Conservation (phyloP, 441 rosid species). For the Breynia disticha region DNA sequence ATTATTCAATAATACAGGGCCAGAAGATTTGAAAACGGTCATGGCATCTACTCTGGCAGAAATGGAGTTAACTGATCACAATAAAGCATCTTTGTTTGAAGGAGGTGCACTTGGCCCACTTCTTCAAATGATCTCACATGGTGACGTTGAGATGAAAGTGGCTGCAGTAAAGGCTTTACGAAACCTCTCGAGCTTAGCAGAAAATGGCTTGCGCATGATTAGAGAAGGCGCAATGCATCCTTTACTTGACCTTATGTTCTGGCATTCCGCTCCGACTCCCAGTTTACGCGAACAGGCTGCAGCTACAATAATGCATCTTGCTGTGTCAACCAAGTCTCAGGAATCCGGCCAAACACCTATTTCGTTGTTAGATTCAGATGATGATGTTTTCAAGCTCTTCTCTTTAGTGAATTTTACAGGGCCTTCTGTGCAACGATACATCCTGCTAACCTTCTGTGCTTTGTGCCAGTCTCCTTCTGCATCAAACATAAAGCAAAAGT, state of each 20-base stretch:
- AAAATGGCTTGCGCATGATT: conserved; percentile 49
- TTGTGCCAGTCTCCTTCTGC: conserved; percentile 50
- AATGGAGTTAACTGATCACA: conserved; percentile 52
- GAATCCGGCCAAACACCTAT: conserved; percentile 24
- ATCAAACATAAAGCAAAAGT: conserved; percentile 28
- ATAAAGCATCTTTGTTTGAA: conserved; percentile 42
- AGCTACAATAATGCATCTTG: conserved; percentile 40
- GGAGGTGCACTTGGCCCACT: conserved; percentile 46
- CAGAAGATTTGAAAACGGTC: conserved; percentile 33
- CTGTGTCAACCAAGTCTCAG: conserved; percentile 41
- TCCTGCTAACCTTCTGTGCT: conserved; percentile 44
- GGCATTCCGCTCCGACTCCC: conserved; percentile 26
- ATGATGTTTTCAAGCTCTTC: conserved; percentile 38
- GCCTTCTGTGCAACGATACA: conserved; percentile 37
- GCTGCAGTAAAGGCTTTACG: conserved; percentile 42
- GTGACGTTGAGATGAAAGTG: conserved; percentile 26
- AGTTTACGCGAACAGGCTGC: conserved; percentile 38
- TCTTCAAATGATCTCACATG: conserved; percentile 33
- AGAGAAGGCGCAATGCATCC: conserved; percentile 46
- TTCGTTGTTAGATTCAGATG: conserved; percentile 41
- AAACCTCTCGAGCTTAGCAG: conserved; percentile 42
- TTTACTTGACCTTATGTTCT: conserved; percentile 39
- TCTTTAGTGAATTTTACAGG: conserved; percentile 36
- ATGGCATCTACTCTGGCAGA: conserved; percentile 52
- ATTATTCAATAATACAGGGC: conserved; percentile 32